Percentiles rank a stretch among this genome's conserved stretches.
These are phyloP conservation scores for Phyllosticta ampelicida DNA, from an alignment of 2,329 filamentous ascomycete species.

Conservation along the genomic window DNA sequence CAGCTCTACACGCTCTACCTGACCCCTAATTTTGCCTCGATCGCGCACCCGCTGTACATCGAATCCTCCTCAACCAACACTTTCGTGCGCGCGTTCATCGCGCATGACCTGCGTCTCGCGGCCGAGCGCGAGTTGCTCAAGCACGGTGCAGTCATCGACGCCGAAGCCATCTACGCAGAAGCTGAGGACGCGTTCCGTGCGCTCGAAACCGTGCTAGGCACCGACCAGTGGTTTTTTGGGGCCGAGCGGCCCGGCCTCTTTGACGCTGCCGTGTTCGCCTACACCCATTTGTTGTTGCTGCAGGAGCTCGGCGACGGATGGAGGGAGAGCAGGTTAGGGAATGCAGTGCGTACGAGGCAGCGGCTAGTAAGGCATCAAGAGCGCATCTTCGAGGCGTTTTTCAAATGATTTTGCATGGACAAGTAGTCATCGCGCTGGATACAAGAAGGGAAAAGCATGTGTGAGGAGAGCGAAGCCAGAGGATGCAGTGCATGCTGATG, in stretches of 20 bases:
- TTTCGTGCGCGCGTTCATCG: slow-evolving; percentile 52
- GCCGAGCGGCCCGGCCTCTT: slow-evolving; percentile 55
- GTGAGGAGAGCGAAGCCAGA: neutral
- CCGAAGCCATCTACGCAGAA: slow-evolving; percentile 47
- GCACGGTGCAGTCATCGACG: slow-evolving; percentile 46
- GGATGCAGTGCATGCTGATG: neutral
- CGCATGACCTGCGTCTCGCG: slow-evolving; percentile 57
- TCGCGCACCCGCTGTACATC: slow-evolving; percentile 66
- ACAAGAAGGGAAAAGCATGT: neutral
- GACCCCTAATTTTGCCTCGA: slow-evolving; percentile 52
- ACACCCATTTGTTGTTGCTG: slow-evolving; percentile 70
- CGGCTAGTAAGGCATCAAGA: slow-evolving; percentile 57
- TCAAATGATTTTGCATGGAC: slow-evolving; percentile 13
- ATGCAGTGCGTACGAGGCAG: slow-evolving; percentile 45
- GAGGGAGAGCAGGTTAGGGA: slow-evolving; percentile 50
- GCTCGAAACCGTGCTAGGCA: slow-evolving; percentile 47
- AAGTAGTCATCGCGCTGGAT: too few relatives aligned
- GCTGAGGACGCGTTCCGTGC: slow-evolving; percentile 53
- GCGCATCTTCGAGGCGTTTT: slow-evolving; percentile 45
- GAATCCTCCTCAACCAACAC: slow-evolving; percentile 46
- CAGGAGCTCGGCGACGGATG: slow-evolving; percentile 45
- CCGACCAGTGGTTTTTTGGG: slow-evolving; percentile 52
- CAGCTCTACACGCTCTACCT: slow-evolving; percentile 75
- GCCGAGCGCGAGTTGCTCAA: slow-evolving; percentile 66
- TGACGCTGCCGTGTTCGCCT: slow-evolving; percentile 83